Evolutionary conservation across 306 rosid genomes (phyloP).

Genomic region (Cucurbita argyrosperma): DNA sequence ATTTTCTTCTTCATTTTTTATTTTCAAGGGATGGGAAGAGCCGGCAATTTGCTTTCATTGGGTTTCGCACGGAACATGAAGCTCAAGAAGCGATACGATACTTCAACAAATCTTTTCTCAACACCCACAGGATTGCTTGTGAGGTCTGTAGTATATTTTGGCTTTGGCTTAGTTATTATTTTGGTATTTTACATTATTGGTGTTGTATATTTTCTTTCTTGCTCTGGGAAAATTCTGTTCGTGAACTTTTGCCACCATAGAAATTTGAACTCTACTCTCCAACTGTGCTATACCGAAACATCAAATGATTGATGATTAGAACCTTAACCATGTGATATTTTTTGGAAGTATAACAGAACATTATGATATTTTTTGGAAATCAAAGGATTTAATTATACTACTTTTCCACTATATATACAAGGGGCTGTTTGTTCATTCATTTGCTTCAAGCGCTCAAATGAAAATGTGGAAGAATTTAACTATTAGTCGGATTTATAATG

Average conservation of each 20-base stretch:
- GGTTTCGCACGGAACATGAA: slow-evolving; percentile 51
- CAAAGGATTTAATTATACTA: background rate
- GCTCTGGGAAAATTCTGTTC: background rate
- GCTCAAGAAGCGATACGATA: slow-evolving; percentile 58
- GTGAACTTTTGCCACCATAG: background rate
- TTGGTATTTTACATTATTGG: background rate
- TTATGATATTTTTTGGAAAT: background rate
- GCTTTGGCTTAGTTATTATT: background rate
- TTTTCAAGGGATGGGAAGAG: slow-evolving; percentile 55
- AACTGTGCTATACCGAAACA: too few species aligned
- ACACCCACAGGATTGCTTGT: slow-evolving; percentile 43
- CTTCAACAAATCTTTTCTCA: slow-evolving; percentile 48
- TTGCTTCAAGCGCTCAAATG: background rate
- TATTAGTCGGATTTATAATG: background rate
- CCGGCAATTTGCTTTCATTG: slow-evolving; percentile 67
- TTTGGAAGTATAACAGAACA: background rate
- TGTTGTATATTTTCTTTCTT: background rate
- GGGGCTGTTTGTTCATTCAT: background rate
- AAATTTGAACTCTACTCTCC: background rate
- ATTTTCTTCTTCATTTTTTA: background rate
- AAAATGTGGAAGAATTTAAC: background rate
- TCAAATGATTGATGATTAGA: background rate
- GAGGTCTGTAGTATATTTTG: slow-evolving; percentile 37
- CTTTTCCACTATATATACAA: background rate
- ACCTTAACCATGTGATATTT: too few species aligned